phyloP scores from a whole-genome alignment of 768 basidiomycete species.

The Leccinum arenicola region DNA sequence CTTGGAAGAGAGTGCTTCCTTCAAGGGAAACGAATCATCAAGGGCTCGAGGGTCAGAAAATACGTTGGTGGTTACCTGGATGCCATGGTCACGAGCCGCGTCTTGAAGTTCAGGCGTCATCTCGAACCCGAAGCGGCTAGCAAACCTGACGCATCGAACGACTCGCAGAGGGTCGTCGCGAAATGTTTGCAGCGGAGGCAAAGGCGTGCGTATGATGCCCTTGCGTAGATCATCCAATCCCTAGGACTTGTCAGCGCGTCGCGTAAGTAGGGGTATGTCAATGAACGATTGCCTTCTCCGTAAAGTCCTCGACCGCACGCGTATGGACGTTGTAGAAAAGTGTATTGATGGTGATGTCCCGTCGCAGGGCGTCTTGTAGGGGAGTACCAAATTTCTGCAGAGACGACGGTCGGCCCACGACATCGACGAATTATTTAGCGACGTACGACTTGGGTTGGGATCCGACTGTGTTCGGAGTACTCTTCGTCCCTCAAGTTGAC shows the following conservation, averaged over 20 bases:
- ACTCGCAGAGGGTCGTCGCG: conserved; percentile 91
- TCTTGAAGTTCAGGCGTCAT: conserved; percentile 66
- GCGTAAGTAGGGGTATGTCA: background rate
- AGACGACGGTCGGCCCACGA: background rate
- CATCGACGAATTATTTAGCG: background rate
- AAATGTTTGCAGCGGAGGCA: conserved; percentile 86
- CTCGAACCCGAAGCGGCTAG: conserved; percentile 83
- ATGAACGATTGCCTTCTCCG: conserved; percentile 56
- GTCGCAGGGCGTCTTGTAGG: conserved; percentile 80
- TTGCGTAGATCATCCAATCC: conserved; percentile 81
- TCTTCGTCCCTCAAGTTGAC: conserved; percentile 93
- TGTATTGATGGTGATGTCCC: conserved; percentile 94
- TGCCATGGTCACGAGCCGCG: conserved; percentile 56
- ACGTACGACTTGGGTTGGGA: conserved; percentile 83
- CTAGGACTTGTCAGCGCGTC: conserved; percentile 34
- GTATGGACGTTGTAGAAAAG: conserved; percentile 96
- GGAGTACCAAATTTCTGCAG: conserved; percentile 87
- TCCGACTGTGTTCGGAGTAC: conserved; percentile 83
- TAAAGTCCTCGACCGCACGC: conserved; percentile 81
- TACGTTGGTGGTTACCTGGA: conserved; percentile 48
- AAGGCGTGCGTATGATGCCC: conserved; percentile 83
- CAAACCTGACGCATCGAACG: conserved; percentile 87
- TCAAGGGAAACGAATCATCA: background rate
- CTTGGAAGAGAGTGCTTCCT: conserved; percentile 71
- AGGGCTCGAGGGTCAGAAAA: background rate